phyloP scores from a whole-genome alignment of 345 rosid species.

The Linum lewisii region DNA sequence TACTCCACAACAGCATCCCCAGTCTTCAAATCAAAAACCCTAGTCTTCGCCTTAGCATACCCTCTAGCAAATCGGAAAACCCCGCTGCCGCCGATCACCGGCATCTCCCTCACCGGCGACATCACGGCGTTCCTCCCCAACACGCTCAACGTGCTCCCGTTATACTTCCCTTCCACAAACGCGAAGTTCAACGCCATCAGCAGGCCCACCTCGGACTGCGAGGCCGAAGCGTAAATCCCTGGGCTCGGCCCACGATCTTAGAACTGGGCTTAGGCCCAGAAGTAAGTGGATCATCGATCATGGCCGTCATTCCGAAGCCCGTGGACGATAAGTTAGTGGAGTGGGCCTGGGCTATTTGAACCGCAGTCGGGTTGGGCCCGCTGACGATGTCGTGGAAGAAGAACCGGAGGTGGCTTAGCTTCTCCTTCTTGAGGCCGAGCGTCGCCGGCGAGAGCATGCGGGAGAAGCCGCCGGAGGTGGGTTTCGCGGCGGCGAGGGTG shows the following conservation, averaged over 20 bases:
- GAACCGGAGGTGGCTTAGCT: slow-evolving; percentile 2
- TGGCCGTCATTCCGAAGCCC: not conserved
- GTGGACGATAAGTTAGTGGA: not conserved
- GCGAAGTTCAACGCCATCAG: slow-evolving; percentile 1
- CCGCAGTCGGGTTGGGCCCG: not conserved
- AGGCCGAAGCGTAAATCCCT: slow-evolving; percentile 1
- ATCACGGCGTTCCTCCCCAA: slow-evolving; percentile 8
- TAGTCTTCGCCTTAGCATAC: slow-evolving; percentile 22
- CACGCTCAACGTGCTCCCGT: slow-evolving; percentile 4
- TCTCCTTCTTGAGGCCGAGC: not conserved
- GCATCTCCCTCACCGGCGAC: slow-evolving; percentile 2
- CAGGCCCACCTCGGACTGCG: not conserved
- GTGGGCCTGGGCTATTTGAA: not conserved
- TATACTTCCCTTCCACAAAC: not conserved
- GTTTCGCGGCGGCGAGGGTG: not conserved
- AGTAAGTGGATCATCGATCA: slow-evolving; percentile 2
- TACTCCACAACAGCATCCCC: slow-evolving; percentile 24
- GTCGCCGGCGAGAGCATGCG: not conserved
- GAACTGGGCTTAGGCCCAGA: not conserved
- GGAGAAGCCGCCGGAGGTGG: not conserved
- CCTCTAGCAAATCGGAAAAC: slow-evolving; percentile 2
- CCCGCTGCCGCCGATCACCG: slow-evolving; percentile 4
- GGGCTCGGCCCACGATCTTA: slow-evolving; percentile 5
- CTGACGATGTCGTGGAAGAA: slow-evolving; percentile 3
- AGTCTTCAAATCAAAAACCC: not conserved